Conservation (phyloP, 2,329 filamentous ascomycete species). For the Alternaria panax region DNA sequence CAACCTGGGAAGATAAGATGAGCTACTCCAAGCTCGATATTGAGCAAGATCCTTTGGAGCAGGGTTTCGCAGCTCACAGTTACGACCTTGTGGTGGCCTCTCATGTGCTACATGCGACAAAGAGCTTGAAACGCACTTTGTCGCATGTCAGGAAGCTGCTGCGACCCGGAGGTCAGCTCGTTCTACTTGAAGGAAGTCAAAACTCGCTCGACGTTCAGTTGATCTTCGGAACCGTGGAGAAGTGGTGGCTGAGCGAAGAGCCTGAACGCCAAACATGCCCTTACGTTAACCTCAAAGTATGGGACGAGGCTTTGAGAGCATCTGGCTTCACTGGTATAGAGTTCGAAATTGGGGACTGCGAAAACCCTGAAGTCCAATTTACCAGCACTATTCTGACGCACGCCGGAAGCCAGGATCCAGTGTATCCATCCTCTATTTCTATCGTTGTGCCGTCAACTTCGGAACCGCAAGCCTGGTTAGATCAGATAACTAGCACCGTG, state of each 20-base stretch:
- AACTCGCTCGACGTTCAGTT: slow-evolving; percentile 1
- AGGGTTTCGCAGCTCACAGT: not conserved
- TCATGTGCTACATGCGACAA: slow-evolving; percentile 2
- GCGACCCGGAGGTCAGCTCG: not conserved
- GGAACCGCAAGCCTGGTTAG: not conserved
- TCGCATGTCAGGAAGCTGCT: slow-evolving; percentile 1
- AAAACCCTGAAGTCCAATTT: not conserved
- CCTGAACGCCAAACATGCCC: slow-evolving; percentile 3
- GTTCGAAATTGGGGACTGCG: slow-evolving; percentile 5
- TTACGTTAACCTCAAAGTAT: not conserved
- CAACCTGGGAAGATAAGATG: not conserved
- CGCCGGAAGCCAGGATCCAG: not conserved
- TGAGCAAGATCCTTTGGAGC: not conserved
- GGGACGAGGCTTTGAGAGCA: not conserved
- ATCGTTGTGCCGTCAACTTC: not conserved
- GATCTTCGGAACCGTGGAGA: not conserved
- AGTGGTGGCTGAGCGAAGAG: slow-evolving; percentile 5
- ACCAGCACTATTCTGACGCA: slow-evolving; percentile 2
- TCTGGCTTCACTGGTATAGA: slow-evolving; percentile 2
- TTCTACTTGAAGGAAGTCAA: not conserved
- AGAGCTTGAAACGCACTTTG: not conserved
- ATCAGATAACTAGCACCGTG: not conserved
- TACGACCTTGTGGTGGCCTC: slow-evolving; percentile 7
- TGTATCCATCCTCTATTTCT: not conserved
- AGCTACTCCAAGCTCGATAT: slow-evolving; percentile 1